Evolutionary conservation across 2,329 filamentous ascomycete species (phyloP).

Genomic region (Ophiostoma piceae): DNA sequence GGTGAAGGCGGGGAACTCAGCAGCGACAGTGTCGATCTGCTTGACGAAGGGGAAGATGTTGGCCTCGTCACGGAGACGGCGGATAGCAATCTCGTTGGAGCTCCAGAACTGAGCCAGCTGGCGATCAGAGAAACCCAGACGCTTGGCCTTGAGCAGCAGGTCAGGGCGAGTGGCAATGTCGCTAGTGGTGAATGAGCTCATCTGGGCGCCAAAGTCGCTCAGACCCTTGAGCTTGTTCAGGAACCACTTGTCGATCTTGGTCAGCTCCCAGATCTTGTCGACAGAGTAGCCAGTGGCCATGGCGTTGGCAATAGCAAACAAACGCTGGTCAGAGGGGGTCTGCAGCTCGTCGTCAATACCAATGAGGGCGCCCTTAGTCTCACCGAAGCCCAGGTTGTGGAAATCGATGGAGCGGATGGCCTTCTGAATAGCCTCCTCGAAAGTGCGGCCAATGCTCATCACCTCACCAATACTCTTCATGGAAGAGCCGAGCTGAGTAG

Average conservation of each 20-base stretch:
- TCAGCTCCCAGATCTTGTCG: conserved; percentile 96
- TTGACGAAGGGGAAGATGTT: conserved; percentile 87
- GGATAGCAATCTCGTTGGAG: conserved; percentile 87
- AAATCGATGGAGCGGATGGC: conserved; percentile 93
- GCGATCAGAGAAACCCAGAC: conserved; percentile 88
- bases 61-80: conserved; percentile 75
- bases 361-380: conserved; percentile 79
- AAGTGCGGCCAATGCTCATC: conserved; percentile 94
- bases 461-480: conserved; percentile 99
- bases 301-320: conserved; percentile 96
- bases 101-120: conserved; percentile 92
- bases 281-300: conserved; percentile 93
- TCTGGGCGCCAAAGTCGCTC: conserved; percentile 78
- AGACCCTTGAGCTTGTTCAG: conserved; percentile 84
- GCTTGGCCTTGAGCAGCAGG: conserved; percentile 77
- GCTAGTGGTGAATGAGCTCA: conserved; percentile 60
- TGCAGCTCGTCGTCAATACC: conserved; percentile 93
- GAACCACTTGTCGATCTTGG: conserved; percentile 99
- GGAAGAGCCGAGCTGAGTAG: conserved; percentile 89
- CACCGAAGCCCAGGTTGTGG: conserved; percentile 90
- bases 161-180: conserved; percentile 60
- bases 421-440: conserved; percentile 98
- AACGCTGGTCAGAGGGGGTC: conserved; percentile 92
- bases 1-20: conserved; percentile 88
- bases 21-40: conserved; percentile 97